A percentile compares a stretch with the other conserved stretches of the same genome.
Conservation (phyloP, 768 basidiomycete species). For the Dioszegia hungarica region DNA sequence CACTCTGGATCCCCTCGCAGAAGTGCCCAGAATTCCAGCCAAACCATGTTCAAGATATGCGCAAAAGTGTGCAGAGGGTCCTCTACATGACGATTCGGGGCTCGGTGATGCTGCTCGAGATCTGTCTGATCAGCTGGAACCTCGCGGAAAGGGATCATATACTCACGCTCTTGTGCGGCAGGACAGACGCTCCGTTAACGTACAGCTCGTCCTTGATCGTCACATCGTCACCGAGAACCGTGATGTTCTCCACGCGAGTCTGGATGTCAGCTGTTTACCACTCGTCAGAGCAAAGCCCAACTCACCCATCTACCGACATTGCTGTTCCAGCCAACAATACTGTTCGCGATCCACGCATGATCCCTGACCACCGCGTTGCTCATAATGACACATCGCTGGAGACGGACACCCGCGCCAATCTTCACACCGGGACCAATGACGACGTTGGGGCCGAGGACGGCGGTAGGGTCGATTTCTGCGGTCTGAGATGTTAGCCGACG, state of each 20-base stretch:
- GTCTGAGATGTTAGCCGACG: constrained; percentile 17
- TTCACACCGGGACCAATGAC: constrained; percentile 52
- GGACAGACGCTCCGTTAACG: constrained; percentile 51
- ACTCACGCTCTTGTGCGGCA: constrained; percentile 50
- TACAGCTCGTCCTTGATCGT: constrained; percentile 54
- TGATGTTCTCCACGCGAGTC: constrained; percentile 51
- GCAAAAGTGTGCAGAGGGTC: background rate
- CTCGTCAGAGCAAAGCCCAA: background rate
- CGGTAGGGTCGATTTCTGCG: constrained; percentile 49
- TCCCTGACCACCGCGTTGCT: constrained; percentile 52
- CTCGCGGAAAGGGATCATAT: background rate
- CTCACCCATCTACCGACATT: constrained; percentile 50
- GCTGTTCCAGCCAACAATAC: constrained; percentile 53
- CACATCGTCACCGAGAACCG: constrained; percentile 54
- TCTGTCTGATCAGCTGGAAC: constrained; percentile 27
- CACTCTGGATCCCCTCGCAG: too few species aligned
- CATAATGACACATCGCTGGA: constrained; percentile 53
- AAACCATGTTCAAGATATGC: too few species aligned
- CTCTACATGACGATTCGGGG: constrained; percentile 48
- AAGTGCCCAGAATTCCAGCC: too few species aligned
- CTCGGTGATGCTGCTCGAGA: constrained; percentile 48
- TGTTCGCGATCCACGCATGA: constrained; percentile 53
- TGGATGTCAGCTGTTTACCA: constrained; percentile 3
- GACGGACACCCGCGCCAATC: constrained; percentile 52
- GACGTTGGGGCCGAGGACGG: constrained; percentile 53